Evolutionary conservation across 2,329 filamentous ascomycete genomes (phyloP).

Genomic region (Hypoxylon sp.): DNA sequence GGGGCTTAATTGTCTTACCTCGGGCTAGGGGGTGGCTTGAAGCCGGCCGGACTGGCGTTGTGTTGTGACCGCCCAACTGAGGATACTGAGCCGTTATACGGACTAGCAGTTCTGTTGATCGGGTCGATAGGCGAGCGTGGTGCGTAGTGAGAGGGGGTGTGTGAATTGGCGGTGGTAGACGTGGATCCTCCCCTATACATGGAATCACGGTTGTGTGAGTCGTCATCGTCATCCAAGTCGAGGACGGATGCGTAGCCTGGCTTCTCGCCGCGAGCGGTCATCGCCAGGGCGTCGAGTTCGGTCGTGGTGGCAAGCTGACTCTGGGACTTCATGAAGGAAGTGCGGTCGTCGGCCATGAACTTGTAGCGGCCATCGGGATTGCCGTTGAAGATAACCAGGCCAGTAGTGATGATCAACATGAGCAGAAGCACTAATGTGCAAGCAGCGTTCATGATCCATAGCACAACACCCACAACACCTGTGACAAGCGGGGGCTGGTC

Average conservation of each 20-base stretch:
- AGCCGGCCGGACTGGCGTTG: slow-evolving; percentile 54
- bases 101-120: slow-evolving; percentile 56
- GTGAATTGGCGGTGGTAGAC: slow-evolving; percentile 42
- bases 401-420: slow-evolving; percentile 82
- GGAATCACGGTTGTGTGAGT: slow-evolving; percentile 75
- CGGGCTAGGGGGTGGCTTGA: slow-evolving; percentile 45
- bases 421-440: slow-evolving; percentile 87
- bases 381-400: slow-evolving; percentile 85
- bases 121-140: slow-evolving; percentile 62
- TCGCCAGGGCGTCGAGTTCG: slow-evolving; percentile 90
- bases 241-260: slow-evolving; percentile 68
- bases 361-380: slow-evolving; percentile 96
- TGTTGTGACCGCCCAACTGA: slow-evolving; percentile 53
- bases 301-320: slow-evolving; percentile 82
- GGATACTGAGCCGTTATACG: slow-evolving; percentile 51
- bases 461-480: slow-evolving; percentile 88
- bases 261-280: slow-evolving; percentile 89
- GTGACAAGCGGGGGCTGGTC: slow-evolving; percentile 85
- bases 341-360: slow-evolving; percentile 95
- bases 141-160: slow-evolving; percentile 54
- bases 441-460: slow-evolving; percentile 89
- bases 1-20: slow-evolving; percentile 56
- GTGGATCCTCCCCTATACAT: slow-evolving; percentile 59
- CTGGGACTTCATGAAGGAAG: slow-evolving; percentile 97
- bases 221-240: slow-evolving; percentile 80